Percentiles rank a stretch among this genome's conserved stretches.
Evolutionary conservation across 1,284 basidiomycete genomes (phyloP).

Genomic region (Trichosporon ovoides): DNA sequence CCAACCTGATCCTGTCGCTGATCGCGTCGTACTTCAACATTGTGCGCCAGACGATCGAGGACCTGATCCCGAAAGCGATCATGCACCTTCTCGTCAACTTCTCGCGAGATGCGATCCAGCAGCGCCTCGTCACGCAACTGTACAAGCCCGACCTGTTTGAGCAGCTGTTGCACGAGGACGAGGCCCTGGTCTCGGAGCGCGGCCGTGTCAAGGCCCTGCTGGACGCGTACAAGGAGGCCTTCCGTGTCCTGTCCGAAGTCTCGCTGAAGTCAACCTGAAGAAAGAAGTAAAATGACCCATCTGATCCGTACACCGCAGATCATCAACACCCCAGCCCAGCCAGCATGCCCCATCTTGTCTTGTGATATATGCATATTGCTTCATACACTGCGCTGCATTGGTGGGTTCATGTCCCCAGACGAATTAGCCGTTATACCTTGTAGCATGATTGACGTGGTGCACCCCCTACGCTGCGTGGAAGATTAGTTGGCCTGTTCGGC

Average conservation of each 20-base stretch:
- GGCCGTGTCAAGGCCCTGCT: conserved; percentile 88
- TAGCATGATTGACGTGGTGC: too few species aligned
- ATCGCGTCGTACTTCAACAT: conserved; percentile 96
- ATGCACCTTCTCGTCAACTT: conserved; percentile 82
- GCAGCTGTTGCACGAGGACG: conserved; percentile 91
- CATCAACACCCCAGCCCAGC: neutral
- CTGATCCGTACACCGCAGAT: neutral
- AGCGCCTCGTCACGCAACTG: conserved; percentile 81
- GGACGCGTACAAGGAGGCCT: conserved; percentile 96
- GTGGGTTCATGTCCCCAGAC: too few species aligned
- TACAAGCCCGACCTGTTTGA: conserved; percentile 93
- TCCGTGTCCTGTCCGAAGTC: conserved; percentile 57
- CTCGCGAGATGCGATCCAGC: conserved; percentile 93
- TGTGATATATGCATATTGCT: conserved; percentile 8
- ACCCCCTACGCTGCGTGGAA: too few species aligned
- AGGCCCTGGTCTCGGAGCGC: conserved; percentile 86
- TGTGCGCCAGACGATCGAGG: conserved; percentile 92
- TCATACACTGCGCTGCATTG: neutral
- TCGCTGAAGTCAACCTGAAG: conserved; percentile 44
- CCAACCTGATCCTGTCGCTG: conserved; percentile 84
- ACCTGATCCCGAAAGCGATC: conserved; percentile 92
- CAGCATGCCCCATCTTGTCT: neutral
- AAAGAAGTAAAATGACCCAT: conserved; percentile 8
- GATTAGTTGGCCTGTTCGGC: too few species aligned
- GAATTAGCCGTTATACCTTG: too few species aligned